A percentile compares a stretch with the other conserved stretches of the same genome.
phyloP scores from a whole-genome alignment of 169 alveolate species.

The Plasmodium inui region DNA sequence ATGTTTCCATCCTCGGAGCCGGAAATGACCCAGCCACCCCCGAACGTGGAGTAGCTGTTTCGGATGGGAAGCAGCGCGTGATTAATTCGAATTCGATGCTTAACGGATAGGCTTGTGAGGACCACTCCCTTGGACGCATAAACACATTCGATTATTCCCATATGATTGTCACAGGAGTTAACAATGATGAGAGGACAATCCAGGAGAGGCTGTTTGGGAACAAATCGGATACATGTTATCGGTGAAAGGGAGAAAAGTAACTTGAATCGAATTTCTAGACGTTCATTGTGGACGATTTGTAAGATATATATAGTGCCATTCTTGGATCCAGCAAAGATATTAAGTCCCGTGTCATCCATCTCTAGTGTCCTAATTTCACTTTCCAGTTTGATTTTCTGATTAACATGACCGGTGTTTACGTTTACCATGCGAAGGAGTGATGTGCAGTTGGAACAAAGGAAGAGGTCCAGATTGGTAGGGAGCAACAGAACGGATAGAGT shows the following conservation, averaged over 20 bases:
- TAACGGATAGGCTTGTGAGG: slow-evolving; percentile 63
- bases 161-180: slow-evolving; percentile 87
- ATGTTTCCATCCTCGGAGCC: slow-evolving; percentile 87
- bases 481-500: slow-evolving; percentile 87
- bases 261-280: slow-evolving; percentile 34
- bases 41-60: slow-evolving; percentile 82
- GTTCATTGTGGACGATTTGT: slow-evolving; percentile 80
- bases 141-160: slow-evolving; percentile 85
- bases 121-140: slow-evolving; percentile 79
- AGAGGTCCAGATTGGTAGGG: slow-evolving; percentile 79
- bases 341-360: slow-evolving; percentile 87
- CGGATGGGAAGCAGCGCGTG: slow-evolving; percentile 84
- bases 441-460: slow-evolving; percentile 86
- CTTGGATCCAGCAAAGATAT: slow-evolving; percentile 89
- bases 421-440: slow-evolving; percentile 87
- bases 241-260: slow-evolving; percentile 77
- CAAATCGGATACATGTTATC: slow-evolving; percentile 82
- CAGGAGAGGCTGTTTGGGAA: slow-evolving; percentile 79
- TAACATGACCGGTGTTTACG: slow-evolving; percentile 86
- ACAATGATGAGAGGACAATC: slow-evolving; percentile 78
- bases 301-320: slow-evolving; percentile 86
- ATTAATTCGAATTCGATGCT: slow-evolving; percentile 79
- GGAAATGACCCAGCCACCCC: slow-evolving; percentile 87
- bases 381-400: slow-evolving; percentile 87
- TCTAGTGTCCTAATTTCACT: slow-evolving; percentile 87